Evolutionary conservation across 2,329 filamentous ascomycete species (phyloP), one percentile per base, ranked within the genome.

Genomic region (Aspergillus sp.): DNA sequence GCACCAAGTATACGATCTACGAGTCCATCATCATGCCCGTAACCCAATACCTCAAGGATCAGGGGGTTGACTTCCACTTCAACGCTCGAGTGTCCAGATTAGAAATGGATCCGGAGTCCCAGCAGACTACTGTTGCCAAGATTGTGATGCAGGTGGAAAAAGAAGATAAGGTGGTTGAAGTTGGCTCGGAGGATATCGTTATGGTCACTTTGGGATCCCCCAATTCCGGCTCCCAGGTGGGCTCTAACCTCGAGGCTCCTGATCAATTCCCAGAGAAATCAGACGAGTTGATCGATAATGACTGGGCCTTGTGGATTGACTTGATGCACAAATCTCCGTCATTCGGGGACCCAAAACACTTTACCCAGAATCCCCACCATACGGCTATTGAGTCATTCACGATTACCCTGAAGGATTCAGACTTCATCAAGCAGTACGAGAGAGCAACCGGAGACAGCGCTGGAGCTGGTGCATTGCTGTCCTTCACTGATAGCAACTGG

Each of bases 381-480:
- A 65, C 64, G 8, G 65, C 66, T 32, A 70, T 71, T 65, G 64
- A 70, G 47, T 72, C 70, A 0, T 73, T 73, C 32, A 72, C 73
- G 3, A 65, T 72, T 10, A 75, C 72, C 2, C 56, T 73, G 11
- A 61, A 68, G 42, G 54, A 59, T 24, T 51, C 63, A 1, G 51
- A 61, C 9, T 64, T 72, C 48, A 61, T 69, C 19, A 45, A 59
- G 3, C 51, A 56, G 5, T 53, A 52, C 26, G 35, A 35, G 2
- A 52, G 59, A 16, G 63, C 61, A 54, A 66, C 70, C 26, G 64
- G 62, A 20, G 67, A 69, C 51, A 58, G 60, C 14, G 62, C 69
- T 13, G 51, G 51, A 8, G 17, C 50, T 0, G 66, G 70, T 17
- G 67, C 67, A 32, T 62, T 72, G 9, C 64, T 73, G 30, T 70